phyloP scores from a whole-genome alignment of 345 rosid species.

The Populus simonii region DNA sequence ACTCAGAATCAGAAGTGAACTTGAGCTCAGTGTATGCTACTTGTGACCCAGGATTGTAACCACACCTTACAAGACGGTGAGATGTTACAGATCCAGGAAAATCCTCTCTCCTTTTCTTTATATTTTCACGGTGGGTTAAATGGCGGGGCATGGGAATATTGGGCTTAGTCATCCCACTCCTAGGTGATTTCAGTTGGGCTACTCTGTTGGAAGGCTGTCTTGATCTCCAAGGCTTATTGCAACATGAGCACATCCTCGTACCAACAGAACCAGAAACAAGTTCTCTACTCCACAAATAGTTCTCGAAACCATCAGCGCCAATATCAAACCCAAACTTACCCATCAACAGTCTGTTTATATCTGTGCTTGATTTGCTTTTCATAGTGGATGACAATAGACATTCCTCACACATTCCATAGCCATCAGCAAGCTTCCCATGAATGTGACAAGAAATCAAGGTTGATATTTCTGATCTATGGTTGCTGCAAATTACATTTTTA shows the following conservation, averaged over 20 bases:
- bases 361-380: slow-evolving; percentile 4
- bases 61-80: slow-evolving; percentile 23
- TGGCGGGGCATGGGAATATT: slow-evolving; percentile 22
- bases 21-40: slow-evolving; percentile 19
- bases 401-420: slow-evolving; percentile 24
- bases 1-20: slow-evolving; percentile 24
- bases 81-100: slow-evolving; percentile 22
- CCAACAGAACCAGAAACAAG: slow-evolving; percentile 12
- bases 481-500: slow-evolving; percentile 14
- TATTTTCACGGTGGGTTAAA: slow-evolving; percentile 28
- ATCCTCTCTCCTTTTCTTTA: slow-evolving; percentile 41
- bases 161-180: slow-evolving; percentile 10
- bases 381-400: slow-evolving; percentile 18
- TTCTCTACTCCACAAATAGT: slow-evolving; percentile 4
- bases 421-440: slow-evolving; percentile 28
- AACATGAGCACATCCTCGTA: slow-evolving; percentile 20
- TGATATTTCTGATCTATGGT: slow-evolving; percentile 26
- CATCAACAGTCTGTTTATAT: slow-evolving; percentile 11
- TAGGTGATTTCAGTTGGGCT: slow-evolving; percentile 26
- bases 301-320: slow-evolving; percentile 16
- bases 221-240: slow-evolving; percentile 19
- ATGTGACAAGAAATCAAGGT: slow-evolving; percentile 19
- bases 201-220: slow-evolving; percentile 33
- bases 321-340: slow-evolving; percentile 48
- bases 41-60: slow-evolving; percentile 18